Conservation (phyloP, 805 yeast genomes). For the Saturnispora diversa region DNA sequence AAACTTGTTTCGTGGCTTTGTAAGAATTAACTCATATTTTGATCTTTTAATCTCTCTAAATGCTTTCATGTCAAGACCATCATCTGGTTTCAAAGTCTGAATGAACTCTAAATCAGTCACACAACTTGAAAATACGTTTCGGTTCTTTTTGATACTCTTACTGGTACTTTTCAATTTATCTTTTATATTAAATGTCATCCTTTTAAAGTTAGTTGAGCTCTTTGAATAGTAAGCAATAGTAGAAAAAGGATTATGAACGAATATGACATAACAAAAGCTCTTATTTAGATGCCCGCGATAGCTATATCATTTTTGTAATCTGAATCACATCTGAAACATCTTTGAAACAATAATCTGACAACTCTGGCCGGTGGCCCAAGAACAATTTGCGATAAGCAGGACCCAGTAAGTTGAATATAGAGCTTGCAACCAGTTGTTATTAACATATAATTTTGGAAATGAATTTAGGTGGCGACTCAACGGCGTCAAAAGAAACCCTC, state of each 20-base stretch:
- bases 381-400: too few relatives aligned
- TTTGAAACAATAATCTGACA: neutral
- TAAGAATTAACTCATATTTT: constrained; percentile 1
- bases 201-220: too few relatives aligned
- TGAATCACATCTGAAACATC: neutral
- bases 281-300: too few relatives aligned
- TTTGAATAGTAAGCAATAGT: too few relatives aligned
- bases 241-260: too few relatives aligned
- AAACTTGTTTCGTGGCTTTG: constrained; percentile 15
- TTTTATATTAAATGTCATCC: too few relatives aligned
- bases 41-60: constrained; percentile 10
- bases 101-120: constrained; percentile 6
- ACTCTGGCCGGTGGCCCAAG: too few relatives aligned
- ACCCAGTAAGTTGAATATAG: too few relatives aligned
- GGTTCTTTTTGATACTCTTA: too few relatives aligned
- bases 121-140: neutral
- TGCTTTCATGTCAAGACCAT: constrained; percentile 1
- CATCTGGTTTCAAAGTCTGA: constrained; percentile 1
- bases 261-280: too few relatives aligned
- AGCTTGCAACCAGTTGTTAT: neutral
- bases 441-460: too few relatives aligned
- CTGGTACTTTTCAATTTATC: too few relatives aligned
- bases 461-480: neutral
- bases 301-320: neutral
- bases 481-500: neutral